Conservation (phyloP, 164 flowering plant genomes). For the Paratinospora sagittata region DNA sequence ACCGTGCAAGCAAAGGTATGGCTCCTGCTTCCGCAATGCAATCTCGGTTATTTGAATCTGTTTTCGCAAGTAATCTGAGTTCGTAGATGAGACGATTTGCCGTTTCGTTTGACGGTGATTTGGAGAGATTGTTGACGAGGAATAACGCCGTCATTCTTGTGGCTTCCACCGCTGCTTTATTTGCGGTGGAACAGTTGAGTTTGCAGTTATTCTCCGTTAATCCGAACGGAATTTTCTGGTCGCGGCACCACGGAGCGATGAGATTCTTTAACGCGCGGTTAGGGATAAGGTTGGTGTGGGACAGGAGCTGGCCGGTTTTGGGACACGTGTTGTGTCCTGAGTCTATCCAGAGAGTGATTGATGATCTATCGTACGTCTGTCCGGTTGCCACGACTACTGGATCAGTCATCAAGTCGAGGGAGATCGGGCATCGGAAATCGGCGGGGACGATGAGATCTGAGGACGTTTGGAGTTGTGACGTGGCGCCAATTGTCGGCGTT, state of each 20-base stretch:
- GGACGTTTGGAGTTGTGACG: constrained; percentile 10
- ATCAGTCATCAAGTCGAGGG: constrained; percentile 75
- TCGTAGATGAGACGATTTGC: constrained; percentile 54
- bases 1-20: constrained; percentile 40
- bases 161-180: constrained; percentile 61
- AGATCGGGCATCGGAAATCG: constrained; percentile 82
- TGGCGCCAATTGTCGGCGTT: constrained; percentile 26
- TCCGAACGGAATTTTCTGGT: constrained; percentile 54
- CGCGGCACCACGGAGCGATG: constrained; percentile 79
- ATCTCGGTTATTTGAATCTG: constrained; percentile 65
- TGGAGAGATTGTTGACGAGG: constrained; percentile 40
- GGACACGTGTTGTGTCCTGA: constrained; percentile 88
- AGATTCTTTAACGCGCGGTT: constrained; percentile 60
- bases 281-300: constrained; percentile 50
- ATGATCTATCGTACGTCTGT: constrained; percentile 77
- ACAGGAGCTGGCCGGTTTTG: constrained; percentile 69
- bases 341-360: constrained; percentile 66
- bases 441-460: constrained; percentile 44
- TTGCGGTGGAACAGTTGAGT: constrained; percentile 17
- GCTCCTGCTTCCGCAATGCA: too few relatives aligned
- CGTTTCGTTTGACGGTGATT: constrained; percentile 24
- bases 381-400: constrained; percentile 90
- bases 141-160: constrained; percentile 70
- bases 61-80: constrained; percentile 65
- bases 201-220: constrained; percentile 23